Conservation (phyloP, 2,329 filamentous ascomycete species). For the Pseudogymnoascus verrucosus region DNA sequence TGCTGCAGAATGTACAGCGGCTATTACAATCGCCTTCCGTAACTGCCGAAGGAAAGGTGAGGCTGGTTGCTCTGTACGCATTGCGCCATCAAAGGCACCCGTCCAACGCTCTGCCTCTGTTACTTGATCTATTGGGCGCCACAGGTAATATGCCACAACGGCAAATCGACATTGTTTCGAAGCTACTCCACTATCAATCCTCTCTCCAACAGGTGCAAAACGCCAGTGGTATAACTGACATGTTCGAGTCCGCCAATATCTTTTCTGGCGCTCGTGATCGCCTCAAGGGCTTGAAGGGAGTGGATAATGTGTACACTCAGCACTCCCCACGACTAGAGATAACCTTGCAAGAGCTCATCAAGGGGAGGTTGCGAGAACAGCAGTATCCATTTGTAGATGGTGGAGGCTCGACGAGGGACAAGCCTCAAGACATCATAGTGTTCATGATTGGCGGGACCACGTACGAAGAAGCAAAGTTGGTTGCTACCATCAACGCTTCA, state of each 20-base stretch:
- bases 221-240: constrained; percentile 75
- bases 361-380: constrained; percentile 76
- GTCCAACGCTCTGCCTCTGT: constrained; percentile 72
- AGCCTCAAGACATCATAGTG: constrained; percentile 91
- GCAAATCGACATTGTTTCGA: constrained; percentile 70
- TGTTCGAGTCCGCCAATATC: constrained; percentile 86
- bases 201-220: constrained; percentile 73
- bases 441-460: constrained; percentile 92
- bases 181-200: constrained; percentile 75
- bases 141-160: constrained; percentile 72
- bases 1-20: constrained; percentile 64
- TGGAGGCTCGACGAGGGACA: constrained; percentile 77
- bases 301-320: constrained; percentile 98
- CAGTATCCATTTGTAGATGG: constrained; percentile 93
- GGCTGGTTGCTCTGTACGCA: constrained; percentile 88
- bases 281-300: constrained; percentile 91
- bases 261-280: constrained; percentile 81
- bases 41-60: constrained; percentile 73
- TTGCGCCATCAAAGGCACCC: constrained; percentile 84
- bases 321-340: constrained; percentile 82
- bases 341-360: constrained; percentile 87
- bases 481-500: constrained; percentile 88
- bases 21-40: constrained; percentile 76
- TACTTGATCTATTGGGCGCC: constrained; percentile 78
- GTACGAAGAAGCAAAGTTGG: constrained; percentile 94